Evolutionary conservation across 495 filamentous ascomycete species (phyloP).

Genomic region (Trichoderma parareesei): DNA sequence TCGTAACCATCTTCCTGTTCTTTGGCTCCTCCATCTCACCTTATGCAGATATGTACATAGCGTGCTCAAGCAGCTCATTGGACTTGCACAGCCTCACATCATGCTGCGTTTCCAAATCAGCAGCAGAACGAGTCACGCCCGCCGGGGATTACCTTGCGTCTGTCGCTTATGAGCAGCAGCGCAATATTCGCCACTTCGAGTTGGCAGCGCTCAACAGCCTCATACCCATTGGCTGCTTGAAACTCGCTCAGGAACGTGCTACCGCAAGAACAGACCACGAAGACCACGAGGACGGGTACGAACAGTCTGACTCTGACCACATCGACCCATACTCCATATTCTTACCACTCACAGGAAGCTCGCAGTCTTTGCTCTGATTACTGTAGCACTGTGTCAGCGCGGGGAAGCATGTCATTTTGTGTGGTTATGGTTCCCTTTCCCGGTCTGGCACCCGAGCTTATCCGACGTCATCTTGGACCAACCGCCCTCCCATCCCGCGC

Average conservation of each 20-base stretch:
- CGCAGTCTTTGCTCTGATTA: not conserved
- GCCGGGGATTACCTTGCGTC: not conserved
- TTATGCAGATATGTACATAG: not conserved
- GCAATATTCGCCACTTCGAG: not conserved
- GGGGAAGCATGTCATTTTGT: conserved; percentile 4
- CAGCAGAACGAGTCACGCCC: not conserved
- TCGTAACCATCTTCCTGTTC: too few species aligned
- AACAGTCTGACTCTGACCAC: too few species aligned
- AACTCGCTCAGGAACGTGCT: not conserved
- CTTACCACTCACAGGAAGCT: not conserved
- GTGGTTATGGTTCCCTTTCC: not conserved
- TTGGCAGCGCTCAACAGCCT: not conserved
- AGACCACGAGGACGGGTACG: too few species aligned
- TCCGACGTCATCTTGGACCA: not conserved
- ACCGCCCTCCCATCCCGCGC: not conserved
- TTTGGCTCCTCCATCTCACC: not conserved
- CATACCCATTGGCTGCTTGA: not conserved
- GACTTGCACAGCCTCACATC: not conserved
- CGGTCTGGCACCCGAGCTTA: not conserved
- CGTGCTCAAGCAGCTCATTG: not conserved
- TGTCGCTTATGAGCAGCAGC: not conserved
- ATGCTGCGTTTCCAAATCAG: too few species aligned
- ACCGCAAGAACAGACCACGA: too few species aligned
- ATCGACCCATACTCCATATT: too few species aligned
- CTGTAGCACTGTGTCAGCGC: conserved; percentile 5